Evolutionary conservation across 331 rosid species (phyloP).

Genomic region (Pyrus hybrid): DNA sequence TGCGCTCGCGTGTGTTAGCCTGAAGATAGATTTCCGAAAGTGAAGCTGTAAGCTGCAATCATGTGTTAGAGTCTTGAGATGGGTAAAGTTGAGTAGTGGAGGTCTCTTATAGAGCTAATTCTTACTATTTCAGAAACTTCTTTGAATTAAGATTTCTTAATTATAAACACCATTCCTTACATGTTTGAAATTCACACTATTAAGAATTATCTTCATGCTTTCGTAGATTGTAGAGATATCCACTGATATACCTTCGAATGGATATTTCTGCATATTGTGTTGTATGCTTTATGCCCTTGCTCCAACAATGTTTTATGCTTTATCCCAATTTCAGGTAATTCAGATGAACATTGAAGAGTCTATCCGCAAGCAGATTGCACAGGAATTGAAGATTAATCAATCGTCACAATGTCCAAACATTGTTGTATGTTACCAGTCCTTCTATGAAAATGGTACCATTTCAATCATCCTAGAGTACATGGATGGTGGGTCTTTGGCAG

Average conservation of each 20-base stretch:
- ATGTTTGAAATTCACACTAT: not conserved
- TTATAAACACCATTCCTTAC: not conserved
- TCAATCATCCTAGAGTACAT: slow-evolving; percentile 97
- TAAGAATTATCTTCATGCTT: not conserved
- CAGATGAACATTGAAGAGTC: slow-evolving; percentile 94
- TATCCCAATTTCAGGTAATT: slow-evolving; percentile 52
- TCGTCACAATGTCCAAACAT: slow-evolving; percentile 77
- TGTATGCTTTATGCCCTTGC: not conserved
- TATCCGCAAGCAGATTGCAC: slow-evolving; percentile 61
- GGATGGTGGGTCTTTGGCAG: slow-evolving; percentile 98
- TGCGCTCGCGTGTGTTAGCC: not conserved
- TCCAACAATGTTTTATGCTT: not conserved
- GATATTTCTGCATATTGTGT: slow-evolving; percentile 13
- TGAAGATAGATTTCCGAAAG: not conserved
- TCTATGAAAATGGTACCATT: slow-evolving; percentile 79
- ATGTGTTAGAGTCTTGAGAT: not conserved
- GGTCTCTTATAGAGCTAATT: not conserved
- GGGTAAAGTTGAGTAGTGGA: not conserved
- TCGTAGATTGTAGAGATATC: not conserved
- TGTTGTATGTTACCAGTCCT: slow-evolving; percentile 82
- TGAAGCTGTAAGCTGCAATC: not conserved
- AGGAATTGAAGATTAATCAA: slow-evolving; percentile 90
- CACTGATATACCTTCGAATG: not conserved
- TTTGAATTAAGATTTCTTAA: not conserved
- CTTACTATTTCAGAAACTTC: not conserved